Percentiles rank a stretch among this genome's conserved stretches.
phyloP scores from a whole-genome alignment of 495 filamentous ascomycete genomes.

The Glarea lozoyensis region DNA sequence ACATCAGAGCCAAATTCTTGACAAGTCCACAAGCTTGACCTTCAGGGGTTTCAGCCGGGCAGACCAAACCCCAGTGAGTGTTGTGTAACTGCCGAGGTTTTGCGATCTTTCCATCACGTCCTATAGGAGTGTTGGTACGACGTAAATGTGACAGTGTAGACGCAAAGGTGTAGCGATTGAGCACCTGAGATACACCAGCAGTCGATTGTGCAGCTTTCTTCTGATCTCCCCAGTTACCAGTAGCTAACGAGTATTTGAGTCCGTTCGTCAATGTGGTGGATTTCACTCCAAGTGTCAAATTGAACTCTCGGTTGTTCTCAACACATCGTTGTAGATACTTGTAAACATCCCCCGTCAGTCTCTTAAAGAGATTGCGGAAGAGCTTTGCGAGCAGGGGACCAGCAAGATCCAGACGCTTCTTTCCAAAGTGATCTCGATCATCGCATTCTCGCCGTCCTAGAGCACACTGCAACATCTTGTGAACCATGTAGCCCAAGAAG shows the following conservation, averaged over 20 bases:
- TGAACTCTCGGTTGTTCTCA: conserved; percentile 79
- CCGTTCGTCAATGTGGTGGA: conserved; percentile 84
- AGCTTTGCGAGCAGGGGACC: conserved; percentile 88
- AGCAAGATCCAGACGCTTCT: conserved; percentile 94
- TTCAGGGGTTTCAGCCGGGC: conserved; percentile 95
- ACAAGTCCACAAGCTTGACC: conserved; percentile 97
- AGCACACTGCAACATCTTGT: conserved; percentile 83
- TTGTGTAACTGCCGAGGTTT: conserved; percentile 98
- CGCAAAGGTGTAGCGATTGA: conserved; percentile 95
- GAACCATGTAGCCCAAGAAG: conserved; percentile 98
- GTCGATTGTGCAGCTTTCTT: conserved; percentile 94
- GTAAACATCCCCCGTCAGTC: conserved; percentile 81
- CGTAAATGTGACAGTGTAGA: conserved; percentile 94
- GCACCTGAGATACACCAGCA: conserved; percentile 94
- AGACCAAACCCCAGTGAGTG: conserved; percentile 97
- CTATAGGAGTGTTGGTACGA: conserved; percentile 95
- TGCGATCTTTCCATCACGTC: conserved; percentile 94
- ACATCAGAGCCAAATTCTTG: conserved; percentile 98
- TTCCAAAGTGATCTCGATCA: conserved; percentile 97
- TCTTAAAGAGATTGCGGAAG: conserved; percentile 79
- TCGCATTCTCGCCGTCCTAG: conserved; percentile 87
- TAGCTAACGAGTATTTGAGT: conserved; percentile 94
- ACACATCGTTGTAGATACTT: conserved; percentile 85
- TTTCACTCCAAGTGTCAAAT: conserved; percentile 82
- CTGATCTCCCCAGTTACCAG: conserved; percentile 98